Base-by-base conservation (phyloP, 2,329 filamentous ascomycete genomes). In the Talaromyces marneffei region DNA sequence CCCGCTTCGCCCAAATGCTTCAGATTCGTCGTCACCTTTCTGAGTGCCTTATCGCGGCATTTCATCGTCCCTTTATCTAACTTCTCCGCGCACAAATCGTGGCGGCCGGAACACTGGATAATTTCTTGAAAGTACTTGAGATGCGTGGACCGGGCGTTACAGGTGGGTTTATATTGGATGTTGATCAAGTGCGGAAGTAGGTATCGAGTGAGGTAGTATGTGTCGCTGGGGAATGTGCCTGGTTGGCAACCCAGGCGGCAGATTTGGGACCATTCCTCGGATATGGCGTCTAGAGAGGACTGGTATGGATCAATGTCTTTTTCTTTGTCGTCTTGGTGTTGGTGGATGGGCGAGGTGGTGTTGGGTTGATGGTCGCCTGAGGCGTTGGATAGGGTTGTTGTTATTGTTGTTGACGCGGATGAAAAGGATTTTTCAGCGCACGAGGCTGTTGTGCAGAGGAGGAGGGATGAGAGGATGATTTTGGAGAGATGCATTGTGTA, bases 1-100 rank as follows among this genome's bases (percentile, higher is more conserved):
- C 54, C 56, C n/a, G 8, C 31, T 31, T 62, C 60, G 4, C 60
- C 60, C 29, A 62, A 14, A 55, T 62, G 48, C 20, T 62, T 62
- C 1, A 62, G 29, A 16, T 57, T 39, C 2, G 55, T 48, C n/a
- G 60, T 50, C 3, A 62, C 60, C 9, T 59, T 62, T 3, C 60
- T 37, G 10, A 62, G 33, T 18, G 60, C 60, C 9, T 59, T 57
- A 25, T 59, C 55, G 1, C 55, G 46, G 35, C 60, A 62, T 5
- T 59, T 55, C 46, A 54, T 59, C 9, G 60, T 62, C 8, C 33
- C 53, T 23, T 55, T 54, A 23, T 62, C 60, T n/a, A 62, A 14
- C 5, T 62, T 56, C 46, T 57, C 37, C 2, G 52, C 35, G 39
- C 60, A 62, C 5, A 62, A 5, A n/a, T 62, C 54, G 8, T 54